These are phyloP conservation scores for Gentiana straminea DNA, from an alignment of 257 asterid genomes.

Conservation along the genomic window DNA sequence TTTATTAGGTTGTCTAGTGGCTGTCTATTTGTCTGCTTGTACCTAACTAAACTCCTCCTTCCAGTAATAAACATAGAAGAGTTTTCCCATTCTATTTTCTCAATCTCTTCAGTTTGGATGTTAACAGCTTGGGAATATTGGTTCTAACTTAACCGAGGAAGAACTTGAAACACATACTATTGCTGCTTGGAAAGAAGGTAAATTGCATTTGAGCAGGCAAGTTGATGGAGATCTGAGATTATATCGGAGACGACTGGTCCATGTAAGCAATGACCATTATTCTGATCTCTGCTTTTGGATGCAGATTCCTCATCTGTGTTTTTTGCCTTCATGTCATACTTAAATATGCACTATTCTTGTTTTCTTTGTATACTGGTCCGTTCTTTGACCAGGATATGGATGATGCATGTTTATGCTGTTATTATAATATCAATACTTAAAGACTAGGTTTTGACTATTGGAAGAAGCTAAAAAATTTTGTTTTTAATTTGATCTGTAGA, in stretches of 20 bases:
- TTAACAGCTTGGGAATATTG: slow-evolving; percentile 60
- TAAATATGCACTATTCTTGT: not conserved
- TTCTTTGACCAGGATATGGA: too few species aligned
- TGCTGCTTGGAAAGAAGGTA: slow-evolving; percentile 72
- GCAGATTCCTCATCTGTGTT: not conserved
- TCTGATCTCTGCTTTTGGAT: slow-evolving; percentile 1
- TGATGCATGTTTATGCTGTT: too few species aligned
- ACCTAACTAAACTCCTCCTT: too few species aligned
- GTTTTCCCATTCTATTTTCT: too few species aligned
- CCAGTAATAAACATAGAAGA: too few species aligned
- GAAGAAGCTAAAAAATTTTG: too few species aligned
- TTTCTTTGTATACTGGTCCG: not conserved
- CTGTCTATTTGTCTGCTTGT: too few species aligned
- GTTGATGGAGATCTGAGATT: slow-evolving; percentile 31
- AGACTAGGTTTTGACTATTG: too few species aligned
- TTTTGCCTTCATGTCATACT: not conserved
- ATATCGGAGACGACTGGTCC: slow-evolving; percentile 31
- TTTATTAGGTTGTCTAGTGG: too few species aligned
- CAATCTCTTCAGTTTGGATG: too few species aligned
- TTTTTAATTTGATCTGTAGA: too few species aligned
- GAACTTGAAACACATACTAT: slow-evolving; percentile 69
- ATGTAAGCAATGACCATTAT: slow-evolving; percentile 27
- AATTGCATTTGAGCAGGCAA: slow-evolving; percentile 34
- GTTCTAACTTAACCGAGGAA: slow-evolving; percentile 67
- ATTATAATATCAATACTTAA: too few species aligned